Percentiles rank a stretch among this genome's conserved stretches.
Evolutionary conservation across 257 asterid species (phyloP).

Genomic region (Striga asiatica): DNA sequence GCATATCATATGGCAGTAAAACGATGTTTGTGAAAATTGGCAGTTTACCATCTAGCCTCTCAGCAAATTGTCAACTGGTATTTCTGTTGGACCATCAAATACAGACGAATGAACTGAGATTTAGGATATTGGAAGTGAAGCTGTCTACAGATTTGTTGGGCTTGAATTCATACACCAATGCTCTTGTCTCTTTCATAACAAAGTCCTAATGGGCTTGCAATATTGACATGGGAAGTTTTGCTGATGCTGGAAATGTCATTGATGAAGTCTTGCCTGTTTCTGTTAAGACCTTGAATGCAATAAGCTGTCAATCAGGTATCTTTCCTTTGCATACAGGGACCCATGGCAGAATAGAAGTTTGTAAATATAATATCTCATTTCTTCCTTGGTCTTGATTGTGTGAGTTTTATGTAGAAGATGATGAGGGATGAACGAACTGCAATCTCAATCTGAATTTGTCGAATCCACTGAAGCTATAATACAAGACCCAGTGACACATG

Average conservation of each 20-base stretch:
- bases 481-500: not conserved
- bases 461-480: slow-evolving; percentile 1
- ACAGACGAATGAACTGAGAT: no score
- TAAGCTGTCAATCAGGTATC: slow-evolving; percentile 28
- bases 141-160: slow-evolving; percentile 37
- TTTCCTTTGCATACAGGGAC: slow-evolving; percentile 28
- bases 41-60: no score
- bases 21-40: no score
- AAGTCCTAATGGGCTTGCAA: slow-evolving; percentile 37
- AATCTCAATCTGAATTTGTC: no score
- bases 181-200: slow-evolving; percentile 16
- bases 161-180: slow-evolving; percentile 42
- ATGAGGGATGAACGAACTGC: slow-evolving; percentile 7
- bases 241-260: slow-evolving; percentile 45
- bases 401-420: slow-evolving; percentile 19
- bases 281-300: slow-evolving; percentile 45
- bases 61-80: no score
- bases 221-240: slow-evolving; percentile 30
- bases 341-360: not conserved
- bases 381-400: not conserved
- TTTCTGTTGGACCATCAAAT: no score
- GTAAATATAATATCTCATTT: not conserved
- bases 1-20: not conserved
- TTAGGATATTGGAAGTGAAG: slow-evolving; percentile 27
- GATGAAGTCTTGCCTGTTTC: slow-evolving; percentile 43